Percentiles rank a stretch among this genome's conserved stretches.
phyloP scores from a whole-genome alignment of 441 rosid species.

The Syzygium syzygioides region DNA sequence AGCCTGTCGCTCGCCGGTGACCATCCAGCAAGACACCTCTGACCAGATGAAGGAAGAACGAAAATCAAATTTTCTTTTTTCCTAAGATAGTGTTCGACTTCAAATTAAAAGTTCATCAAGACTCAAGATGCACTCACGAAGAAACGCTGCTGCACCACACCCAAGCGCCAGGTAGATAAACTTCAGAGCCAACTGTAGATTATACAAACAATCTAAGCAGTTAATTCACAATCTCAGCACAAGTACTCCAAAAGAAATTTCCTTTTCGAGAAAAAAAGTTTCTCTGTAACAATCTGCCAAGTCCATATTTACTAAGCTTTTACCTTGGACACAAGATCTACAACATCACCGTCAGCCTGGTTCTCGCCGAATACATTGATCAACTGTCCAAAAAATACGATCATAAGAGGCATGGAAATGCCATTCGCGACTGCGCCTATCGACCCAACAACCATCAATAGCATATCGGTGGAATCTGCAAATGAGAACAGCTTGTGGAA shows the following conservation, averaged over 20 bases:
- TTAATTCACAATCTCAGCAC: not conserved
- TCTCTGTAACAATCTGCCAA: not conserved
- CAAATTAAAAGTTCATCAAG: not conserved
- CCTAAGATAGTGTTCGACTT: not conserved
- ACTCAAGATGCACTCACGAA: not conserved
- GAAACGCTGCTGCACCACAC: not conserved
- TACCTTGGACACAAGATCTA: not conserved
- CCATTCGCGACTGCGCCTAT: not conserved
- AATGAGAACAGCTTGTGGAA: not conserved
- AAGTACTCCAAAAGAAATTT: not conserved
- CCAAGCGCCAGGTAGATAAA: not conserved
- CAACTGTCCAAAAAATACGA: not conserved
- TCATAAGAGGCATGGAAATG: not conserved
- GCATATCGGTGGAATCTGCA: not conserved
- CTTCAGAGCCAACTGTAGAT: not conserved
- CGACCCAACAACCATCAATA: not conserved
- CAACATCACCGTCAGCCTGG: not conserved
- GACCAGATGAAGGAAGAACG: not conserved
- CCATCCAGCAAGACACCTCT: conserved; percentile 2
- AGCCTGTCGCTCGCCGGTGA: not conserved
- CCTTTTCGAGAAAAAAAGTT: not conserved
- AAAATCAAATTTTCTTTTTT: not conserved
- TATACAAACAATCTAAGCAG: not conserved
- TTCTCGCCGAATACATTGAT: not conserved
- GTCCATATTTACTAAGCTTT: not conserved